phyloP scores from a whole-genome alignment of 805 yeast genomes.

The Suhomyces sp. region DNA sequence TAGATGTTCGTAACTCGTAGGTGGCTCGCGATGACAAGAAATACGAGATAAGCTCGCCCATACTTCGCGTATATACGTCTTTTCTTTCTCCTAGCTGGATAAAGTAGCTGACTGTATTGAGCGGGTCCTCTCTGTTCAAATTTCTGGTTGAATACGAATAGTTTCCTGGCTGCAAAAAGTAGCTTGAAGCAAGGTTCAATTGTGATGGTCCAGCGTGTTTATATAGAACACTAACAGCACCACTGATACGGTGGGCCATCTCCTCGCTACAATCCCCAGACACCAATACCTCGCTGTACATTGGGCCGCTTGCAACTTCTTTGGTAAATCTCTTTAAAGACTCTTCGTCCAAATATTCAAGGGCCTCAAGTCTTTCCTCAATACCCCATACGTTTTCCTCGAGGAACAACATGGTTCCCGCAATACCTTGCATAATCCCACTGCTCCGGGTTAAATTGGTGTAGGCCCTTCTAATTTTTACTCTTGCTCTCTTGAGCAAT shows the following conservation, averaged over 20 bases:
- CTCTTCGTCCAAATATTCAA: conserved; percentile 47
- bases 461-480: conserved; percentile 46
- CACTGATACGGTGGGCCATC: conserved; percentile 16
- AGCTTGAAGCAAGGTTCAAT: conserved; percentile 33
- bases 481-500: conserved; percentile 44
- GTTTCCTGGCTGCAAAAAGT: conserved; percentile 14
- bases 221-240: conserved; percentile 19
- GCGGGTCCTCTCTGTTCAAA: conserved; percentile 46
- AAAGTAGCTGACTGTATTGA: conserved; percentile 50
- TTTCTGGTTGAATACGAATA: conserved; percentile 24
- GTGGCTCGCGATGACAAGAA: conserved; percentile 43
- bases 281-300: conserved; percentile 40
- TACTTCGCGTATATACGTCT: conserved; percentile 29
- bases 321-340: conserved; percentile 26
- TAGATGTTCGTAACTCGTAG: conserved; percentile 50
- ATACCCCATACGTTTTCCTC: conserved; percentile 57
- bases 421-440: conserved; percentile 47
- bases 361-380: conserved; percentile 52
- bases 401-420: conserved; percentile 49
- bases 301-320: conserved; percentile 13
- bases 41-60: conserved; percentile 48
- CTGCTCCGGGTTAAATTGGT: conserved; percentile 39
- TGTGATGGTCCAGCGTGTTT: conserved; percentile 2
- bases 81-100: conserved; percentile 54
- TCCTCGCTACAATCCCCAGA: conserved; percentile 45